phyloP scores from a whole-genome alignment of 2,329 filamentous ascomycete species.

The Fusarium floridanum region DNA sequence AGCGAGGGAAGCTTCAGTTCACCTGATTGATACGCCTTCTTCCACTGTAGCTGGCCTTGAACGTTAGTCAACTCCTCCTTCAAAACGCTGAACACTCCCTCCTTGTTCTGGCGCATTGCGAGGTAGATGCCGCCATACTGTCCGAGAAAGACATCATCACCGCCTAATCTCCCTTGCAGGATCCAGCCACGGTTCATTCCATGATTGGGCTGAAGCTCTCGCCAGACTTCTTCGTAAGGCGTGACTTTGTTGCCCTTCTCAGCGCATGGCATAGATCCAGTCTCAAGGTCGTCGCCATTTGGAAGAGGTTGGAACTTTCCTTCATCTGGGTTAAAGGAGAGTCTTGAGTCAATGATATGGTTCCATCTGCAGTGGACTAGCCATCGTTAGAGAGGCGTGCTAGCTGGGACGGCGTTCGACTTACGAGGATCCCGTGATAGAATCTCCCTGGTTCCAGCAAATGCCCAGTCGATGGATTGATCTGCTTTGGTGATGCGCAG shows the following conservation, averaged over 20 bases:
- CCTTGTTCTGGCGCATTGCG: not conserved
- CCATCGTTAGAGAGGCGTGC: not conserved
- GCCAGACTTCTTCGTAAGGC: not conserved
- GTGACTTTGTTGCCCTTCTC: not conserved
- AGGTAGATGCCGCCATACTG: not conserved
- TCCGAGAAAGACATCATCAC: not conserved
- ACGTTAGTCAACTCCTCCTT: not conserved
- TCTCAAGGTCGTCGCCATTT: not conserved
- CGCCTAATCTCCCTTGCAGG: not conserved
- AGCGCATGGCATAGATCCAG: not conserved
- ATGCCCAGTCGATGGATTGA: not conserved
- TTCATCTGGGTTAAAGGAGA: not conserved
- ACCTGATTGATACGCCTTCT: not conserved
- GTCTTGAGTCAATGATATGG: not conserved
- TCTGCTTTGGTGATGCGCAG: not conserved
- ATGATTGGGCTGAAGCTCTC: not conserved
- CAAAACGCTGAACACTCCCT: not conserved
- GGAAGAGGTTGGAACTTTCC: not conserved
- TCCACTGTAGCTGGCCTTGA: not conserved
- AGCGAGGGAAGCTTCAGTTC: not conserved
- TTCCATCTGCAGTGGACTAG: not conserved
- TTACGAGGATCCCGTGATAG: not conserved
- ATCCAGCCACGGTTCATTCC: not conserved
- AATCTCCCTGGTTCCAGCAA: not conserved
- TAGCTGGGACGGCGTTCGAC: not conserved